Conservation (phyloP, 2,329 filamentous ascomycete genomes). For the Rutstroemia sp. region DNA sequence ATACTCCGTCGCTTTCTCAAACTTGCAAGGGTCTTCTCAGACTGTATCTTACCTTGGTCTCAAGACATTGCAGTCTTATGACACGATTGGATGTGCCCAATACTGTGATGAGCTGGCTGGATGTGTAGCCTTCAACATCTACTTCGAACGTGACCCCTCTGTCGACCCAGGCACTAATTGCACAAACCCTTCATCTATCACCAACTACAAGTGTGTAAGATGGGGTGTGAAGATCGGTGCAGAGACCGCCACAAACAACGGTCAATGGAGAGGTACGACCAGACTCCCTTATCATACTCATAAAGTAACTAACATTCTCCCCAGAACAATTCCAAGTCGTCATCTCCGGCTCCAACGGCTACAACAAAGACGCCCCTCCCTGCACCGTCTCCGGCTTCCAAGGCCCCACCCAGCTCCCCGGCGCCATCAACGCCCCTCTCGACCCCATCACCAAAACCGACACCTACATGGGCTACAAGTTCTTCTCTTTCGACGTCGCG, state of each 20-base stretch:
- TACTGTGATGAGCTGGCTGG: conserved; percentile 25
- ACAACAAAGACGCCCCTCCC: conserved; percentile 26
- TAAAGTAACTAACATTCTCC: not conserved
- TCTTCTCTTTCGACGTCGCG: conserved; percentile 18
- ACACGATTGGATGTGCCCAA: conserved; percentile 24
- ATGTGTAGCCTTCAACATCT: conserved; percentile 31
- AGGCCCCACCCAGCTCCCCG: conserved; percentile 27
- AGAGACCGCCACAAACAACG: conserved; percentile 29
- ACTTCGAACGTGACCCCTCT: conserved; percentile 31
- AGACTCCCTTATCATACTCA: no score
- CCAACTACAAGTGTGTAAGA: conserved; percentile 31
- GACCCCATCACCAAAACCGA: conserved; percentile 18
- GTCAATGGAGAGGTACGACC: conserved; percentile 25
- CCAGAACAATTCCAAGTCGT: conserved; percentile 32
- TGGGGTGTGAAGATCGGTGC: conserved; percentile 28
- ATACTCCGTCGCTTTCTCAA: conserved; percentile 29
- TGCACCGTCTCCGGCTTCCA: not conserved
- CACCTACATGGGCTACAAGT: conserved; percentile 28
- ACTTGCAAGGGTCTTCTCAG: conserved; percentile 27
- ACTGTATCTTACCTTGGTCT: conserved; percentile 26
- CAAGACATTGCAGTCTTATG: conserved; percentile 26
- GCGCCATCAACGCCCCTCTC: conserved; percentile 29
- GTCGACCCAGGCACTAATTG: conserved; percentile 27
- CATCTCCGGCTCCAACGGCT: conserved; percentile 38
- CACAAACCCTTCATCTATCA: conserved; percentile 29